phyloP scores from a whole-genome alignment of 139 green algal genomes.

The Chlamydomonas sp. region DNA sequence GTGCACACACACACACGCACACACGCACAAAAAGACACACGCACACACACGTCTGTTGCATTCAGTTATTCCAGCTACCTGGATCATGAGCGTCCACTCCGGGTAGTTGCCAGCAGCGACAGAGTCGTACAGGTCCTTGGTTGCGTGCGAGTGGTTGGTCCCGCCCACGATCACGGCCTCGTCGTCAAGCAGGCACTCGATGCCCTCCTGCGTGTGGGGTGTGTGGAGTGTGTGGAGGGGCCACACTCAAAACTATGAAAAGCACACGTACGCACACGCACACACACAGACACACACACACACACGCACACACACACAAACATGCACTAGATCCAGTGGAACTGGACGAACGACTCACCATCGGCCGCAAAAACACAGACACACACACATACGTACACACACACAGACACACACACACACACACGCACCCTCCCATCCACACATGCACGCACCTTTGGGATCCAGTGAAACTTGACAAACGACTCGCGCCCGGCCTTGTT shows the following conservation, averaged over 20 bases:
- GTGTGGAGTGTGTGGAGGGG: not conserved
- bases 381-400: too few relatives aligned
- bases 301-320: constrained; percentile 7
- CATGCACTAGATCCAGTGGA: too few relatives aligned
- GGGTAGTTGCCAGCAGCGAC: constrained; percentile 87
- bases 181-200: constrained; percentile 51
- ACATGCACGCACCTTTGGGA: constrained; percentile 52
- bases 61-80: too few relatives aligned
- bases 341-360: too few relatives aligned
- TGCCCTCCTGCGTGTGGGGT: not conserved
- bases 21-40: too few relatives aligned
- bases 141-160: constrained; percentile 90
- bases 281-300: not conserved
- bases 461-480: constrained; percentile 97
- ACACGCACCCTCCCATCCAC: not conserved
- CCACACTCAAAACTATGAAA: too few relatives aligned
- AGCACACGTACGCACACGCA: not conserved
- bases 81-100: constrained; percentile 88
- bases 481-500: constrained; percentile 72
- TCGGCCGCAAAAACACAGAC: too few relatives aligned
- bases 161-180: constrained; percentile 84
- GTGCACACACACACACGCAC: too few relatives aligned
- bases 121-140: constrained; percentile 89
- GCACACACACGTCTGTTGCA: too few relatives aligned
- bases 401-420: not conserved